phyloP scores from a whole-genome alignment of 352 stramenopile genomes.

The Poterioochromonas sp. region DNA sequence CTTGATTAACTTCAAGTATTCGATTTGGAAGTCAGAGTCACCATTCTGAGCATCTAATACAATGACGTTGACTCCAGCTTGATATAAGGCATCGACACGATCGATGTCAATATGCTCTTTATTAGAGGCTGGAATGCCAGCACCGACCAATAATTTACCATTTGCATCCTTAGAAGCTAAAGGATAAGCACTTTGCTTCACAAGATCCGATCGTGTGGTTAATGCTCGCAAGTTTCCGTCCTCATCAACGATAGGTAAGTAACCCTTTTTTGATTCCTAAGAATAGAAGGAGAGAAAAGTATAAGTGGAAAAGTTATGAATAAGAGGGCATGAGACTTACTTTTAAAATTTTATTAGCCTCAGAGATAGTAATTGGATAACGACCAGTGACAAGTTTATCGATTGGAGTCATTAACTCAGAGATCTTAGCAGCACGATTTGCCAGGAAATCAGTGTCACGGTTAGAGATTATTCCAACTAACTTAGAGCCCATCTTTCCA shows the following conservation, averaged over 20 bases:
- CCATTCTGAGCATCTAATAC: slow-evolving; percentile 98
- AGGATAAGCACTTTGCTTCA: slow-evolving; percentile 95
- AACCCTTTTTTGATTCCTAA: slow-evolving; percentile 90
- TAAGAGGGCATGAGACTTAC: slow-evolving; percentile 41
- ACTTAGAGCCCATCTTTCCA: slow-evolving; percentile 90
- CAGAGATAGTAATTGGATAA: slow-evolving; percentile 82
- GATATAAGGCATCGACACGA: slow-evolving; percentile 63
- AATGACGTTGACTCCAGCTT: slow-evolving; percentile 96
- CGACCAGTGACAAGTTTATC: slow-evolving; percentile 57
- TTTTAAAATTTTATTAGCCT: slow-evolving; percentile 95
- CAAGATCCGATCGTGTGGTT: slow-evolving; percentile 90
- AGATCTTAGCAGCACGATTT: slow-evolving; percentile 62
- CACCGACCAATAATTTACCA: slow-evolving; percentile 95
- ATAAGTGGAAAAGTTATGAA: neutral
- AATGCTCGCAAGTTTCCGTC: slow-evolving; percentile 93
- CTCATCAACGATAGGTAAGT: slow-evolving; percentile 97
- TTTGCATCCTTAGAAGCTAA: slow-evolving; percentile 90
- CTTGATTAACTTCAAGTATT: slow-evolving; percentile 92
- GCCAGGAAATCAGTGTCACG: slow-evolving; percentile 98
- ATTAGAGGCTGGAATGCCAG: slow-evolving; percentile 89
- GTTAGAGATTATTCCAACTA: slow-evolving; percentile 97
- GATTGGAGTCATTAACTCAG: slow-evolving; percentile 50
- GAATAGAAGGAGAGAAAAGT: neutral
- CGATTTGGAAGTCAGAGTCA: slow-evolving; percentile 86
- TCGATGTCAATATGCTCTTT: slow-evolving; percentile 70